These are phyloP conservation scores for Alternaria panax DNA, from an alignment of 2,329 filamentous ascomycete genomes.

Conservation along the genomic window DNA sequence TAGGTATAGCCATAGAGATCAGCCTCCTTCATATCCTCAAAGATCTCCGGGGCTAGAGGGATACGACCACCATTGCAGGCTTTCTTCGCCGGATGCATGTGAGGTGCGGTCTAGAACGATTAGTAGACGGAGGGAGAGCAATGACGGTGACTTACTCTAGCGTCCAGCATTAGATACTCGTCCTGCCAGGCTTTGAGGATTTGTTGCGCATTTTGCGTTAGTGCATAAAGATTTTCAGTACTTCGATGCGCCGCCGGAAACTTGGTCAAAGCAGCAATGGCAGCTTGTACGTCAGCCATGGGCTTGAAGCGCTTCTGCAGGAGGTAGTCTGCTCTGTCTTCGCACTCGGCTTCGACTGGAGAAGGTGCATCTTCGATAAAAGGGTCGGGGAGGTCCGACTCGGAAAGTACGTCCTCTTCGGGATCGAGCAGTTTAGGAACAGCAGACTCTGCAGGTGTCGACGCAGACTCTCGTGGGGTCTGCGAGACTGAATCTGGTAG, in stretches of 20 bases:
- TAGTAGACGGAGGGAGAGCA: constrained; percentile 28
- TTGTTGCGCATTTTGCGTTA: constrained; percentile 62
- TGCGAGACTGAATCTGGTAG: constrained; percentile 31
- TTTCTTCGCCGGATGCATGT: constrained; percentile 60
- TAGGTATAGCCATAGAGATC: constrained; percentile 67
- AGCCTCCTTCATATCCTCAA: constrained; percentile 67
- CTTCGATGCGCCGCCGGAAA: constrained; percentile 53
- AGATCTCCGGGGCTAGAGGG: constrained; percentile 57
- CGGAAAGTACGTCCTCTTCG: constrained; percentile 45
- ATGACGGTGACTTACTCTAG: constrained; percentile 34
- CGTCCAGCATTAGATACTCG: constrained; percentile 65
- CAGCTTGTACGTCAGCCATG: constrained; percentile 53
- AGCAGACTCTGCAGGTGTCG: constrained; percentile 33
- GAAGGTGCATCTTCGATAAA: constrained; percentile 40
- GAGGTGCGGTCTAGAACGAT: constrained; percentile 55
- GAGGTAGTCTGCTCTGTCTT: constrained; percentile 52
- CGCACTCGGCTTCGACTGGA: constrained; percentile 45
- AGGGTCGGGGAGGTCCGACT: constrained; percentile 48
- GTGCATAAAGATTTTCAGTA: constrained; percentile 61
- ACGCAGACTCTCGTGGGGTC: constrained; percentile 35
- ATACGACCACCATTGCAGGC: constrained; percentile 57
- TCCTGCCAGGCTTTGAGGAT: constrained; percentile 65
- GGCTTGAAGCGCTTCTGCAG: constrained; percentile 52
- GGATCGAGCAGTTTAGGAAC: constrained; percentile 37
- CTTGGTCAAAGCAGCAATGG: constrained; percentile 55